Evolutionary conservation across 1,284 basidiomycete genomes (phyloP), one percentile per base, ranked within the genome.

Genomic region (Tilletia walkeri): DNA sequence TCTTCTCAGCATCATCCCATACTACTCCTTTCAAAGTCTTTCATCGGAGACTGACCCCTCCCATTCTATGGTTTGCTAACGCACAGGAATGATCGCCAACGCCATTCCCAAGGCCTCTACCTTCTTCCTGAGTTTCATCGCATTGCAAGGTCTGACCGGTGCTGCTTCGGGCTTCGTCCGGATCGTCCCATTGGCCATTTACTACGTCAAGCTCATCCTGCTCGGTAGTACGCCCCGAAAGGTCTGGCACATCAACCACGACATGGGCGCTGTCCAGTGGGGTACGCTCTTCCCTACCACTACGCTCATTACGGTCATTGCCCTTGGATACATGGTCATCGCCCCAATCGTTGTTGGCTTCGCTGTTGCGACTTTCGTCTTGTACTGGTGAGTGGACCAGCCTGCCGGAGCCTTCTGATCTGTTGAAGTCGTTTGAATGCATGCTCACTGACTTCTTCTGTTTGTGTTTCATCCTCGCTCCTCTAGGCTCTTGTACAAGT

Each of bases 331-430:
- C 86, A 91, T 90, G 67, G 88, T 96, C 82, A 95, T 99, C 77
- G 90, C 93, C 1, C 95, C 95, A 0, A 88, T 99, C 80, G 92
- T 97, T 85, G 95, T 93, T 80, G 95, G 95, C 16, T 90, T 99
- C 66, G 90, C 93, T 1, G 89, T 89, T 70, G 87, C 88, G 61
- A 90, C 92, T 2, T 97, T 97, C 87, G 89, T 91, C 84, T 84
- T 91, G 54, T 92, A 93, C 84, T 96, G 91, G 85, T 85, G 59
- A 63, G 59, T 63, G 10, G 89, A 72, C 85, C 93, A 47, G 87
- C 92, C 30, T 87, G 86, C 91, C 65, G 94, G 90, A 87, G 83
- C 84, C 41, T 45, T 45, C 53, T 59, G 48, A 24, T 16, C 34
- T 20, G 3, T 45, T 14, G 41, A 45, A 1, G 2, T 30, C 24